Base-by-base conservation (phyloP, 257 asterid species). In the Primulina tabacum region DNA sequence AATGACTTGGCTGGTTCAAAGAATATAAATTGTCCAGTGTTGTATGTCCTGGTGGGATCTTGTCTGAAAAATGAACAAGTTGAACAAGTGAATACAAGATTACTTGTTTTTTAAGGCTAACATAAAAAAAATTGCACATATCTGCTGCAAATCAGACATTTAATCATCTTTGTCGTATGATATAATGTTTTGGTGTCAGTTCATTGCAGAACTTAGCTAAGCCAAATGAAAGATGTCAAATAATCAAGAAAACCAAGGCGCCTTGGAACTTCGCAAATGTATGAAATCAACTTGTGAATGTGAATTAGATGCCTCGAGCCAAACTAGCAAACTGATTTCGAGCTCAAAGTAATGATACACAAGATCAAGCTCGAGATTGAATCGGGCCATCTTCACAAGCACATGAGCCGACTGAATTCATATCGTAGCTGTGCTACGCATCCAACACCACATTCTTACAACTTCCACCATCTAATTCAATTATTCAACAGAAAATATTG, bases 21-120 rank as follows among this genome's bases (percentile, higher is more conserved):
- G 69, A 58, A 50, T 20, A 18, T 16, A 34, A 60, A 16, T 32
- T n/a, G 56, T 62, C 69, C 47, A 72, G 59, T 24, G 79, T 79
- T 60, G 21, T 70, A 38, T 65, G 71, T 29, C 76, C 68, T 14
- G 78, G 33, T 60, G 73, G 61, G 1, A 75, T 20, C 78, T 75
- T 78, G 35, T 82, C 92, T 84, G 80, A 8, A 77, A 24, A 73
- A 12, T 30, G 71, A 40, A 29, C 32, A 16, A 18, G 37, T 33
- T 21, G 57, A 50, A 50, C 58, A 58, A 38, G 57, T 34, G 21
- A 55, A 75, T 21, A 16, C 12, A 66, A 21, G 8, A 58, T 47
- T 30, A 60, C 32, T 57, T 9, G 60, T 43, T 4, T 14, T 43
- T 1, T 14, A 43, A 12, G 18, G 14, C 55, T 43, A 43, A 12